A percentile compares a stretch with the other conserved stretches of the same genome.
Conservation (phyloP, 345 rosid genomes). For the Salix udensis region DNA sequence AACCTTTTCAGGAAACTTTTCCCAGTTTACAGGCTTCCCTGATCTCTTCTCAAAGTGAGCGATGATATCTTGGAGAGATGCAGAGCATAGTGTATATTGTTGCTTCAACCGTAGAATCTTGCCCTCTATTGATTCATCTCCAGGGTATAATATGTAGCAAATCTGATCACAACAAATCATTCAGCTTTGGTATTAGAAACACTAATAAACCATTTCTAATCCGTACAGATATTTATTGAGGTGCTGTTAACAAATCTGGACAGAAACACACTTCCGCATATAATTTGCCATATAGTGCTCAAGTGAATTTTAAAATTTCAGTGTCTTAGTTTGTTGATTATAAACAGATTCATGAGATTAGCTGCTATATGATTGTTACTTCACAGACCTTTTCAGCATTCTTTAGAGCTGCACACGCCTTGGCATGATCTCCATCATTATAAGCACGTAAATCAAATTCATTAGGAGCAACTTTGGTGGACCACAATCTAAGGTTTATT, state of each 20-base stretch:
- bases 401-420: constrained; percentile 41
- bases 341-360: not conserved
- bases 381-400: constrained; percentile 42
- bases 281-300: not conserved
- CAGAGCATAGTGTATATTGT: constrained; percentile 50
- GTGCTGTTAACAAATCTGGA: not conserved
- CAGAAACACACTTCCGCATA: not conserved
- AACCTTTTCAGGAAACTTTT: constrained; percentile 43
- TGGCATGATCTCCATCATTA: constrained; percentile 46
- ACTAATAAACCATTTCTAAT: not conserved
- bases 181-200: not conserved
- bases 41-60: constrained; percentile 42
- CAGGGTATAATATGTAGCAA: constrained; percentile 48
- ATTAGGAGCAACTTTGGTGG: constrained; percentile 41
- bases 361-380: not conserved
- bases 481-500: constrained; percentile 48
- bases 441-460: constrained; percentile 40
- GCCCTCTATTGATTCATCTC: constrained; percentile 48
- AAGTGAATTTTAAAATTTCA: not conserved
- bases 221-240: not conserved
- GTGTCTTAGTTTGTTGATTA: not conserved
- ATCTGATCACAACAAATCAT: constrained; percentile 27
- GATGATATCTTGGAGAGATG: constrained; percentile 51
- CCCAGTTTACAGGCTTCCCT: constrained; percentile 32
- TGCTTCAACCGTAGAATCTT: constrained; percentile 54